These are phyloP conservation scores for Ascochyta koolunga DNA, from an alignment of 2,329 filamentous ascomycete genomes.

Conservation along the genomic window DNA sequence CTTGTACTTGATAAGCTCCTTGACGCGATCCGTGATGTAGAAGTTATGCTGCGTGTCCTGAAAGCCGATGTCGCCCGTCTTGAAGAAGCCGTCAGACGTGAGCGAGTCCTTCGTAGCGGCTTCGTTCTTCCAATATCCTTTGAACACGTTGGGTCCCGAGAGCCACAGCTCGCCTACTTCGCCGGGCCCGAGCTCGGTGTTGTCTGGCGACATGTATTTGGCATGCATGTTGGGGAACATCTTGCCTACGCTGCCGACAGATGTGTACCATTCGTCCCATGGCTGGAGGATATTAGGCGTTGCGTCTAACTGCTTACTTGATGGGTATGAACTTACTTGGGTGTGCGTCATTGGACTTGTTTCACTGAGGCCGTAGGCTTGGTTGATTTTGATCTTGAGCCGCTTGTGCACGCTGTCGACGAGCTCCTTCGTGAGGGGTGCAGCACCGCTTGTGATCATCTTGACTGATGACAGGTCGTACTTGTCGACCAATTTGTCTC, in stretches of 20 bases:
- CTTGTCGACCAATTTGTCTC: slow-evolving; percentile 75
- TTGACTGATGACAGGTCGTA: slow-evolving; percentile 80
- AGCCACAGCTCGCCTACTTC: slow-evolving; percentile 67
- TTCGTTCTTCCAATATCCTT: slow-evolving; percentile 76
- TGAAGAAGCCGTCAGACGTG: slow-evolving; percentile 69
- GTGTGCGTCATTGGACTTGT: slow-evolving; percentile 34
- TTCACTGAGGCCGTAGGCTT: slow-evolving; percentile 35
- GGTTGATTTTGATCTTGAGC: slow-evolving; percentile 56
- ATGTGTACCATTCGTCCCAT: slow-evolving; percentile 33
- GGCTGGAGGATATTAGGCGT: slow-evolving; percentile 14
- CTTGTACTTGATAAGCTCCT: slow-evolving; percentile 42
- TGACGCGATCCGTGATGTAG: slow-evolving; percentile 40
- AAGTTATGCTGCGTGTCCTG: slow-evolving; percentile 35
- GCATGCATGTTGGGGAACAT: slow-evolving; percentile 79
- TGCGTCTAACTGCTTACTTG: not conserved
- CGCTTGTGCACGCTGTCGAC: slow-evolving; percentile 75
- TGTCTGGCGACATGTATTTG: slow-evolving; percentile 71
- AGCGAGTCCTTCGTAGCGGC: slow-evolving; percentile 72
- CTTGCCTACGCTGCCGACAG: slow-evolving; percentile 75
- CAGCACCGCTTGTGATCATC: slow-evolving; percentile 85
- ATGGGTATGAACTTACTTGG: slow-evolving; percentile 18
- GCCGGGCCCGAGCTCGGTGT: slow-evolving; percentile 64
- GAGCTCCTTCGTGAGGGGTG: slow-evolving; percentile 79
- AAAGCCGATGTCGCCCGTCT: slow-evolving; percentile 39
- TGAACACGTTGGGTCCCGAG: slow-evolving; percentile 78